Percentiles rank a stretch among this genome's conserved stretches.
phyloP scores from a whole-genome alignment of 345 rosid species.

The Citrus unshiu region DNA sequence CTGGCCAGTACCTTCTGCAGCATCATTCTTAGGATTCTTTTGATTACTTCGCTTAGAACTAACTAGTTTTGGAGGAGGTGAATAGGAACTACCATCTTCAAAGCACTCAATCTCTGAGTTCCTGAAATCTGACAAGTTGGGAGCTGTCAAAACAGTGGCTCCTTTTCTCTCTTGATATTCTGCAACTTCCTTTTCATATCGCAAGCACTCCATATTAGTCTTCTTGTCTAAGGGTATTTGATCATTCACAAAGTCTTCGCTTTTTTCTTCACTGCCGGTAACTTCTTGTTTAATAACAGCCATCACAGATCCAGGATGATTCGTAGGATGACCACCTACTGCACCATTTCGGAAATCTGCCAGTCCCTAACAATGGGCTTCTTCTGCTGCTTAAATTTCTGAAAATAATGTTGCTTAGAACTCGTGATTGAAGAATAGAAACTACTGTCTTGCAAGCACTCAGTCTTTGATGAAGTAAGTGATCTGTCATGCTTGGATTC shows the following conservation, averaged over 20 bases:
- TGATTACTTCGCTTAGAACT: too few relatives aligned
- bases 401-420: not conserved
- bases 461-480: not conserved
- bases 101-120: not conserved
- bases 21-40: constrained; percentile 1
- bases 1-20: not conserved
- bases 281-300: not conserved
- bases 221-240: not conserved
- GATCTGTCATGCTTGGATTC: not conserved
- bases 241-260: not conserved
- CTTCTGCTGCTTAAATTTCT: constrained; percentile 4
- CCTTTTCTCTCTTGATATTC: not conserved
- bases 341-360: constrained; percentile 9
- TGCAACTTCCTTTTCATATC: not conserved
- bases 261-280: not conserved
- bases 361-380: not conserved
- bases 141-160: not conserved
- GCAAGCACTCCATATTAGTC: not conserved
- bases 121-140: not conserved
- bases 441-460: constrained; percentile 2
- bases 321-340: not conserved
- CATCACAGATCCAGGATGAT: not conserved
- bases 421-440: not conserved
- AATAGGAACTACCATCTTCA: constrained; percentile 7
- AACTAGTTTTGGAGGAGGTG: not conserved